Base-by-base conservation (phyloP, 768 basidiomycete species). In the Lepiota subincarnata region DNA sequence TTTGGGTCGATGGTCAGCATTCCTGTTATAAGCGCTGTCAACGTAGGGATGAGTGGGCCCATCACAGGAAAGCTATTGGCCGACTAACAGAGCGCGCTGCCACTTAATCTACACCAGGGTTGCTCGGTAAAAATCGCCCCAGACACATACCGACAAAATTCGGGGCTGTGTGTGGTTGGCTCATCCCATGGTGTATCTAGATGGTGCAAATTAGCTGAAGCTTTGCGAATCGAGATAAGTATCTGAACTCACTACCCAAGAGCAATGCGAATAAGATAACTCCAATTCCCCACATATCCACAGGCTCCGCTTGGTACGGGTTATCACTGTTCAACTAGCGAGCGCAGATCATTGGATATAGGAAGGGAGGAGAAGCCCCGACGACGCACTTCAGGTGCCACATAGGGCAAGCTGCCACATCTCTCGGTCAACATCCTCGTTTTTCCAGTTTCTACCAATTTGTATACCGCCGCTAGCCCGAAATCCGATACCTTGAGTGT, bases 161-260 rank as follows among this genome's bases (percentile, higher is more conserved):
- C 97, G 1, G 82, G 80, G 55, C 88, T 89, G n/a, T 74, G 73
- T 1, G 66, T 60, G 0, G 93, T 92, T 2, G 97, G 92, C 64
- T 95, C 88, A 62, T 98, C 97, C 97, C 97, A 98, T 1, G 97
- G 97, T 0, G 97, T 98, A 63, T 97, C 95, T 48, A 18, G 3
- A 41, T 20, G 1, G 34, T 41, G 8, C 24, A 24, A 35, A 44
- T 48, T 22, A 19, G 16, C 18, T 1, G 16, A n/a, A 24, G 28
- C 55, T 14, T 20, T 36, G 44, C 7, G 19, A 35, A 36, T n/a
- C 44, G 40, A 37, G 7, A 18, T 24, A 31, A 20, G 19, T 7
- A 39, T 14, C n/a, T 28, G 22, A 58, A 76, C 86, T 34, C 65
- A 96, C 96, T 98, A 43, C 97, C 97, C 6, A 80, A 86, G 0